Evolutionary conservation across 139 green algal genomes (phyloP), one percentile per base, ranked within the genome.

Genomic region (Chloropicon primus): DNA sequence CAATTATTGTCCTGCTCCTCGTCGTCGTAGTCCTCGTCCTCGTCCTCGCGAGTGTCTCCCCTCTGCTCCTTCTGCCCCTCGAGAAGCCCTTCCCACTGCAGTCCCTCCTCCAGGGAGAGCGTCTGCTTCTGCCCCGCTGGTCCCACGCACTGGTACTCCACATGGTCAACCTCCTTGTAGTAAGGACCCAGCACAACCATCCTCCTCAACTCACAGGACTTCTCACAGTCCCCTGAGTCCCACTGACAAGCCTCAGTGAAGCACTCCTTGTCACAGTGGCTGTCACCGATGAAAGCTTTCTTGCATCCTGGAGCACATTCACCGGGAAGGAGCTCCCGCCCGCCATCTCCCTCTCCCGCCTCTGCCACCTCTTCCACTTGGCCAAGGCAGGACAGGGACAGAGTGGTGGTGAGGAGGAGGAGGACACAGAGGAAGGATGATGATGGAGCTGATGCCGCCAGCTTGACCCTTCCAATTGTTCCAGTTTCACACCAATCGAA

Each of bases 131-230:
- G 26, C 22, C 79, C 79, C 21, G 28, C 74, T n/a, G 73, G 79
- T 17, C 79, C 79, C 1, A 80, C 79, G 1, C n/a, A 22, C 10
- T 78, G 77, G 74, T 82, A 82, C 41, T 82, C 79, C 28, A 82
- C 74, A 29, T 80, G 74, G 74, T 82, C 79, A 2, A 82, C 79
- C 22, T 26, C 17, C 54, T 72, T 77, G 79, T 82, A 82, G 54
- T 76, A 76, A 23, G 26, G 23, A 2, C 79, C 79, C 74, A 82
- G 76, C 3, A 82, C 79, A 5, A 82, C 29, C 41, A 78, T 75
- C 5, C 79, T 25, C 1, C 71, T 5, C 2, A 82, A 22, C 27
- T 82, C 74, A 71, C 78, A 81, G 21, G 75, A 23, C 3, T 62
- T 27, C 5, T 81, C 77, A 71, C 77, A 81, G 77, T 81, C 77